Conservation (phyloP, 495 filamentous ascomycete species). For the Gamarada debralockiae region DNA sequence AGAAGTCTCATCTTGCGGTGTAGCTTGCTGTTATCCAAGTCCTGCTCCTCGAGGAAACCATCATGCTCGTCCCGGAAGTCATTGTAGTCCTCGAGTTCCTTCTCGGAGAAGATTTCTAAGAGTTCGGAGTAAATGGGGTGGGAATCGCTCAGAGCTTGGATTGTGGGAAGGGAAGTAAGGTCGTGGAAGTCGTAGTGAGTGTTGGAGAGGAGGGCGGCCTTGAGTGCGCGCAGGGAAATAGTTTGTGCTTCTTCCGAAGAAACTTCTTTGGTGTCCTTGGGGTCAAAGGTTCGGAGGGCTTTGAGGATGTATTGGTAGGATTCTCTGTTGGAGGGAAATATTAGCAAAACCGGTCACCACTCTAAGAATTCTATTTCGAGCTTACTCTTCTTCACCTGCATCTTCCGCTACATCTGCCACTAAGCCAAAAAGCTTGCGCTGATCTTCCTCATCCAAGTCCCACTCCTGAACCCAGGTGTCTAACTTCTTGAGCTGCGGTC, state of each 20-base stretch:
- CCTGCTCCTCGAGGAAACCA: slow-evolving; percentile 71
- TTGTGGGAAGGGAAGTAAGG: slow-evolving; percentile 76
- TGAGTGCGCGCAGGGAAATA: slow-evolving; percentile 80
- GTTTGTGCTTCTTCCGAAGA: slow-evolving; percentile 67
- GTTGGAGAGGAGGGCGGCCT: slow-evolving; percentile 70
- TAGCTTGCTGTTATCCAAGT: slow-evolving; percentile 57
- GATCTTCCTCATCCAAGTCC: slow-evolving; percentile 76
- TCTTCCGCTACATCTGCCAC: slow-evolving; percentile 76
- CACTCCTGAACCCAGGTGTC: slow-evolving; percentile 79
- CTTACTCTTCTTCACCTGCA: slow-evolving; percentile 68
- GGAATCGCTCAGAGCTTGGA: slow-evolving; percentile 80
- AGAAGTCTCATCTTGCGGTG: slow-evolving; percentile 91
- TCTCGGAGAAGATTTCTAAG: slow-evolving; percentile 90
- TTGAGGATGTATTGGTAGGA: slow-evolving; percentile 80
- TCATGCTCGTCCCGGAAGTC: slow-evolving; percentile 85
- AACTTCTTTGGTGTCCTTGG: slow-evolving; percentile 53
- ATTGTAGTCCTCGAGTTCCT: slow-evolving; percentile 89
- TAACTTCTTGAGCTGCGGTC: slow-evolving; percentile 71
- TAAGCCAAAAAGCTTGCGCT: slow-evolving; percentile 73
- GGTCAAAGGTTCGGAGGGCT: slow-evolving; percentile 77
- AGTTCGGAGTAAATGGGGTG: slow-evolving; percentile 83
- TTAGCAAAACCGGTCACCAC: slow-evolving; percentile 11
- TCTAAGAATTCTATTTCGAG: no score
- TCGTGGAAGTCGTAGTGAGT: slow-evolving; percentile 92
- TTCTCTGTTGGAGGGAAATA: slow-evolving; percentile 35